phyloP scores from a whole-genome alignment of 1,139 yeast genomes.

The Candida sp. region DNA sequence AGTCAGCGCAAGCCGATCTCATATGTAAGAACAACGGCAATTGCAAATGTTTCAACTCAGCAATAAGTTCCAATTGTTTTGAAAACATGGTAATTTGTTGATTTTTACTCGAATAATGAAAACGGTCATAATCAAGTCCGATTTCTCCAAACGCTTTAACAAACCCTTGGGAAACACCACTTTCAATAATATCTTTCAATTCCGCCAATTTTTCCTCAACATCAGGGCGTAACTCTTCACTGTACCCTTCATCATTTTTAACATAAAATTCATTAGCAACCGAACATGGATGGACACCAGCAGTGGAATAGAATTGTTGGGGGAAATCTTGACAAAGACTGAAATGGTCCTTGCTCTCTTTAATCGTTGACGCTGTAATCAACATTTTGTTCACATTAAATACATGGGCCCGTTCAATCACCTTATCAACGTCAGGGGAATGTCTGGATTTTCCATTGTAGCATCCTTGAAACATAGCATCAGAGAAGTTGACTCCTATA shows the following conservation, averaged over 20 bases:
- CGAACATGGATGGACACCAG: slow-evolving; percentile 93
- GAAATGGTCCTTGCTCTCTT: slow-evolving; percentile 54
- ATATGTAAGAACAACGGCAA: slow-evolving; percentile 87
- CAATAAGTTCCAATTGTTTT: slow-evolving; percentile 65
- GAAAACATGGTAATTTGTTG: slow-evolving; percentile 68
- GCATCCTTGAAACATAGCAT: slow-evolving; percentile 78
- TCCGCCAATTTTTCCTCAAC: slow-evolving; percentile 38
- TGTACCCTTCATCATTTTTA: slow-evolving; percentile 14
- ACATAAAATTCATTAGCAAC: slow-evolving; percentile 57
- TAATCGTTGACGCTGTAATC: slow-evolving; percentile 77
- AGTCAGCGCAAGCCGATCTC: slow-evolving; percentile 86
- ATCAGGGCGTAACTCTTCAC: slow-evolving; percentile 21
- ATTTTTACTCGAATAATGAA: slow-evolving; percentile 67
- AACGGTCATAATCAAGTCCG: slow-evolving; percentile 90
- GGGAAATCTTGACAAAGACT: slow-evolving; percentile 28
- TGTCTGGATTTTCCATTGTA: slow-evolving; percentile 62
- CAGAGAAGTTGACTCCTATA: slow-evolving; percentile 82
- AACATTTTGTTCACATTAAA: slow-evolving; percentile 68
- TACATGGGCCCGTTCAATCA: slow-evolving; percentile 63
- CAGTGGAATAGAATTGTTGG: slow-evolving; percentile 57
- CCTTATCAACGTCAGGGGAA: slow-evolving; percentile 59
- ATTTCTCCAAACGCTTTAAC: slow-evolving; percentile 89
- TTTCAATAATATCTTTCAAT: slow-evolving; percentile 45
- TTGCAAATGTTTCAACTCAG: slow-evolving; percentile 40
- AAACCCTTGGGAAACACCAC: slow-evolving; percentile 47